Percentiles rank a stretch among this genome's conserved stretches.
These are phyloP conservation scores for Prototheca cutis DNA, from an alignment of 163 green algal species.

Conservation along the genomic window DNA sequence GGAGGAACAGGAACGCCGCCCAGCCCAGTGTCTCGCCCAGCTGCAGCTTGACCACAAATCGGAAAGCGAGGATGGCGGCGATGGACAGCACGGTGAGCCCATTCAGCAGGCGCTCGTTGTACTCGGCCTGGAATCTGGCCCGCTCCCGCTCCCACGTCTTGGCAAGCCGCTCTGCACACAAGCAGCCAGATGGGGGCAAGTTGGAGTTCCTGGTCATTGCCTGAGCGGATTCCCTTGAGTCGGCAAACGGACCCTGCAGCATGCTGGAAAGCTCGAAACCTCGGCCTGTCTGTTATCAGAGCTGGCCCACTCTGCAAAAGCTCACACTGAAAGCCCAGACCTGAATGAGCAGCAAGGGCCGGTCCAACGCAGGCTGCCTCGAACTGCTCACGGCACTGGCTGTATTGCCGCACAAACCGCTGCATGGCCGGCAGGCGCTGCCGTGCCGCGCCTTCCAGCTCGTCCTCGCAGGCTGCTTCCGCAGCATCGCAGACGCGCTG, in stretches of 20 bases:
- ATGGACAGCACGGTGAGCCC: slow-evolving; percentile 47
- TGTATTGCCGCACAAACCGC: slow-evolving; percentile 41
- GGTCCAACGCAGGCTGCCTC: slow-evolving; percentile 27
- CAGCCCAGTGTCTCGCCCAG: slow-evolving; percentile 60
- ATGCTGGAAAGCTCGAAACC: too few relatives aligned
- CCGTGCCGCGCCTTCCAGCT: slow-evolving; percentile 41
- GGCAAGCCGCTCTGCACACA: slow-evolving; percentile 34
- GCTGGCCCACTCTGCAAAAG: too few relatives aligned
- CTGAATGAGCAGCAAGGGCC: slow-evolving; percentile 10
- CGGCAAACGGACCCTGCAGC: too few relatives aligned
- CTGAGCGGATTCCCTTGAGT: too few relatives aligned
- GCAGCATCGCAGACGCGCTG: slow-evolving; percentile 28
- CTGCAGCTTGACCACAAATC: slow-evolving; percentile 54
- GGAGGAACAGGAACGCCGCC: slow-evolving; percentile 68
- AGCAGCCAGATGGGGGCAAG: slow-evolving; percentile 1
- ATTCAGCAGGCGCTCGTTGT: slow-evolving; percentile 79
- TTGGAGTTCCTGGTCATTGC: too few relatives aligned
- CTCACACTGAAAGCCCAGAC: not conserved
- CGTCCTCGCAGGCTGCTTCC: slow-evolving; percentile 45
- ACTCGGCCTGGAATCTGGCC: slow-evolving; percentile 63
- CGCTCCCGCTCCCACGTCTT: slow-evolving; percentile 37
- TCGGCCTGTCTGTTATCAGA: too few relatives aligned
- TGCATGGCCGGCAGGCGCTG: slow-evolving; percentile 37
- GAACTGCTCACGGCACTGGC: slow-evolving; percentile 29
- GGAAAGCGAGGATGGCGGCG: slow-evolving; percentile 53